Evolutionary conservation across 176 grass and related monocot genomes (phyloP).

Genomic region (Aegilops umbellulata): DNA sequence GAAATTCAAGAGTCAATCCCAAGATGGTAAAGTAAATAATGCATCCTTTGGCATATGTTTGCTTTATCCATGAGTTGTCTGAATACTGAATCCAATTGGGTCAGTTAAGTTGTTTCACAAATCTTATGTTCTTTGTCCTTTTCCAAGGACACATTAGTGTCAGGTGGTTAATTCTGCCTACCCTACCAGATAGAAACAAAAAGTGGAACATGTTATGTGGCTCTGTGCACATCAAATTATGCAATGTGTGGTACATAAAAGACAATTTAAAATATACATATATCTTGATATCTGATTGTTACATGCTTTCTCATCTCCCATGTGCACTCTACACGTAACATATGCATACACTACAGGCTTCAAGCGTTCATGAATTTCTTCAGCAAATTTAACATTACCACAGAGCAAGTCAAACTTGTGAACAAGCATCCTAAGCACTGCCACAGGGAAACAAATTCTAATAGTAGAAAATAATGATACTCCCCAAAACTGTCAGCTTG

Average conservation of each 20-base stretch:
- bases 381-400: slow-evolving; percentile 33
- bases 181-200: background rate
- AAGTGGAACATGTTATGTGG: background rate
- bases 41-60: background rate
- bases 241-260: background rate
- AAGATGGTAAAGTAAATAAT: background rate
- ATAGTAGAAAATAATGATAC: slow-evolving; percentile 28
- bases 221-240: background rate
- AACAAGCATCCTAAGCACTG: slow-evolving; percentile 8
- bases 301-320: background rate
- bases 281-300: background rate
- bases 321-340: slow-evolving; percentile 21
- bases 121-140: background rate
- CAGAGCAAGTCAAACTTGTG: slow-evolving; percentile 28
- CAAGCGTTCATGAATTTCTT: slow-evolving; percentile 33
- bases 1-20: slow-evolving; percentile 17
- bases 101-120: background rate
- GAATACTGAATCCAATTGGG: background rate
- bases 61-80: background rate
- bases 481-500: slow-evolving; percentile 42
- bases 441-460: background rate
- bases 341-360: slow-evolving; percentile 1
- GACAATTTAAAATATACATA: background rate
- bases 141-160: background rate
- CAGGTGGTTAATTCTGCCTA: slow-evolving; percentile 3